Evolutionary conservation across 2,329 filamentous ascomycete genomes (phyloP).

Genomic region (Drechslera avenae): DNA sequence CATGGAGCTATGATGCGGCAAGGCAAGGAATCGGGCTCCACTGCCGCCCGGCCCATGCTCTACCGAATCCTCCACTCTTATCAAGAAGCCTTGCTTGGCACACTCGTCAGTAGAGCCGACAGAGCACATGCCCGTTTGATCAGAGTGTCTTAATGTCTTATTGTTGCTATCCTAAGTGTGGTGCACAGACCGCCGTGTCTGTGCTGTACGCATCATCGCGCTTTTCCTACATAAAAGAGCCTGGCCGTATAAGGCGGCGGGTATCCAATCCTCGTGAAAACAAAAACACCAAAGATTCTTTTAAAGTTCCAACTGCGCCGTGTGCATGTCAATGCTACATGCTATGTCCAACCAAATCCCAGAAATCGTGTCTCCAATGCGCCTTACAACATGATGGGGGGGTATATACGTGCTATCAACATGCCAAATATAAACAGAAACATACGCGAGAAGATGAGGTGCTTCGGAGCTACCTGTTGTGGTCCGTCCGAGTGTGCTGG

Average conservation of each 20-base stretch:
- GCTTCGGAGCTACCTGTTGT: constrained; percentile 34
- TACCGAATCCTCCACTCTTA: constrained; percentile 15
- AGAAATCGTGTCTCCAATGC: constrained; percentile 21
- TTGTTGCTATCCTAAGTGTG: not conserved
- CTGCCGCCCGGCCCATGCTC: constrained; percentile 28
- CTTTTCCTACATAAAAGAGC: constrained; percentile 21
- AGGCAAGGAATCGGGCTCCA: constrained; percentile 28
- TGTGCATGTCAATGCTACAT: constrained; percentile 35
- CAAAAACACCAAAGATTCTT: constrained; percentile 15
- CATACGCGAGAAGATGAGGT: constrained; percentile 13
- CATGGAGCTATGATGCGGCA: constrained; percentile 32
- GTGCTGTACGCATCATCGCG: not conserved
- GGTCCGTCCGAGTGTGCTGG: constrained; percentile 31
- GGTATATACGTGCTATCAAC: constrained; percentile 33
- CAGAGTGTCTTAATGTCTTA: not conserved
- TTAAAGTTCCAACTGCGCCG: constrained; percentile 30
- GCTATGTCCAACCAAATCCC: constrained; percentile 15
- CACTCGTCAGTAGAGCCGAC: not conserved
- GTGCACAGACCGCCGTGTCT: not conserved
- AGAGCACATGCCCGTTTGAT: not conserved
- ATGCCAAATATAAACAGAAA: constrained; percentile 30
- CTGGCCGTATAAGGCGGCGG: constrained; percentile 31
- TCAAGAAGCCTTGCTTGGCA: constrained; percentile 23
- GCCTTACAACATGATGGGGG: constrained; percentile 22
- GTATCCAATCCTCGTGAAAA: constrained; percentile 33